A percentile compares a stretch with the other conserved stretches of the same genome.
These are phyloP conservation scores for Rhodocollybia butyracea DNA, from an alignment of 768 basidiomycete species.

Conservation along the genomic window DNA sequence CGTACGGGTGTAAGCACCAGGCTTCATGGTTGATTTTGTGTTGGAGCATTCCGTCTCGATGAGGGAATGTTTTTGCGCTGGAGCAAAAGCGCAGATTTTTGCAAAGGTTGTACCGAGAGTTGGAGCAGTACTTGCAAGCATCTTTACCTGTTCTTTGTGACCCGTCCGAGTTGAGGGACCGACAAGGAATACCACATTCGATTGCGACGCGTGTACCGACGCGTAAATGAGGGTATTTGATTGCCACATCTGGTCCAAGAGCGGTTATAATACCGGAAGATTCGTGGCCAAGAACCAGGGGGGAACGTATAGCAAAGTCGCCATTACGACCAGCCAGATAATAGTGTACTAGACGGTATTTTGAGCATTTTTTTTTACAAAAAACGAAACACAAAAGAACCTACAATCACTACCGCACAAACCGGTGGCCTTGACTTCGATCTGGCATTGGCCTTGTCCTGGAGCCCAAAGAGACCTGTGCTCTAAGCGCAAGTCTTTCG, in stretches of 20 bases:
- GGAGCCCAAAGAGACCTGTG: conserved; percentile 73
- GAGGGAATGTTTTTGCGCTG: conserved; percentile 89
- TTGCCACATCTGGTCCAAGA: conserved; percentile 65
- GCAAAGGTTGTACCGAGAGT: conserved; percentile 92
- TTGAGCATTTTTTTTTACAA: conserved; percentile 1
- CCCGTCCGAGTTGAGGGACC: conserved; percentile 17
- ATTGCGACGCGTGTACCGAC: conserved; percentile 90
- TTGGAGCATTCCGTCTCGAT: conserved; percentile 90
- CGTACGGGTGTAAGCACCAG: conserved; percentile 83
- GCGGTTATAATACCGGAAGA: conserved; percentile 84
- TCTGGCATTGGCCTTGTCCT: conserved; percentile 68
- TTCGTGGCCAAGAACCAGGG: conserved; percentile 93
- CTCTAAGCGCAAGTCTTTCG: conserved; percentile 80
- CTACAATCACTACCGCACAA: conserved; percentile 85
- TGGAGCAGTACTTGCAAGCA: conserved; percentile 62
- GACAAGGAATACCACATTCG: conserved; percentile 90
- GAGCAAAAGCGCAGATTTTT: conserved; percentile 85
- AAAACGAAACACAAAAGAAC: conserved; percentile 21
- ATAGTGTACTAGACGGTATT: conserved; percentile 98
- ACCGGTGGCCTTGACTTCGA: conserved; percentile 79
- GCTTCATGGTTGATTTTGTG: conserved; percentile 87
- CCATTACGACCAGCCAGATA: conserved; percentile 88
- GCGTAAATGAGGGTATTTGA: conserved; percentile 32
- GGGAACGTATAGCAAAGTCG: conserved; percentile 81
- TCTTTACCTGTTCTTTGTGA: conserved; percentile 2